These are phyloP conservation scores for Ceratobasidium sp. DNA, from an alignment of 1,284 basidiomycete species.

Conservation along the genomic window DNA sequence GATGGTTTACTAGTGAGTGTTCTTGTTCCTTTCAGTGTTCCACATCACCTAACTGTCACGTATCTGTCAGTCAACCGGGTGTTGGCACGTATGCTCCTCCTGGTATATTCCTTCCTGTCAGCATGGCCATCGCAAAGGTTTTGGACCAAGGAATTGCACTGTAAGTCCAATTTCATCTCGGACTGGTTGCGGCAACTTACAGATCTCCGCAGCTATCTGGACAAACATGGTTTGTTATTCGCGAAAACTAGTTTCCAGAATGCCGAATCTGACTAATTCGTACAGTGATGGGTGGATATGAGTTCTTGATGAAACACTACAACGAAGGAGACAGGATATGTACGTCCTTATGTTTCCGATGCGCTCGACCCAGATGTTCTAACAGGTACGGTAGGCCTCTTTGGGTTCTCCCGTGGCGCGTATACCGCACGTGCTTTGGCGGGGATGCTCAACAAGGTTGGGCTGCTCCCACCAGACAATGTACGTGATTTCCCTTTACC, in stretches of 20 bases:
- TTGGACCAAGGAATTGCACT: conserved; percentile 44
- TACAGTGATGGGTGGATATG: conserved; percentile 48
- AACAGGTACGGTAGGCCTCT: conserved; percentile 42
- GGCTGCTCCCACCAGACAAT: conserved; percentile 52
- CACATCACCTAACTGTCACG: background rate
- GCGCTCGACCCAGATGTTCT: background rate
- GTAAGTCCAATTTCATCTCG: conserved; percentile 4
- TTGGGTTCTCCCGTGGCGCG: conserved; percentile 57
- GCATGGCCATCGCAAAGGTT: conserved; percentile 30
- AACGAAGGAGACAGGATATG: conserved; percentile 50
- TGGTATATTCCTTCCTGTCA: conserved; percentile 31
- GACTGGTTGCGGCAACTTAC: background rate
- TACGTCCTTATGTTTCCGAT: conserved; percentile 5
- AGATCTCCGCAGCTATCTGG: conserved; percentile 1
- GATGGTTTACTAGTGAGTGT: conserved; percentile 51
- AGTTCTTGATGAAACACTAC: conserved; percentile 50
- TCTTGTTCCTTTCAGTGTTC: background rate
- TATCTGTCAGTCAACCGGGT: conserved; percentile 28
- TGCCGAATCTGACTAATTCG: background rate
- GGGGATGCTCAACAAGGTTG: conserved; percentile 55
- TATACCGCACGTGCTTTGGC: conserved; percentile 56
- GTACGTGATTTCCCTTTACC: background rate
- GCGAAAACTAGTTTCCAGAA: background rate
- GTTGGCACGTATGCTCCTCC: conserved; percentile 47
- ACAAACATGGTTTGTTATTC: conserved; percentile 27